These are phyloP conservation scores for Leccinum barrowsii DNA, from an alignment of 768 basidiomycete genomes.

Conservation along the genomic window DNA sequence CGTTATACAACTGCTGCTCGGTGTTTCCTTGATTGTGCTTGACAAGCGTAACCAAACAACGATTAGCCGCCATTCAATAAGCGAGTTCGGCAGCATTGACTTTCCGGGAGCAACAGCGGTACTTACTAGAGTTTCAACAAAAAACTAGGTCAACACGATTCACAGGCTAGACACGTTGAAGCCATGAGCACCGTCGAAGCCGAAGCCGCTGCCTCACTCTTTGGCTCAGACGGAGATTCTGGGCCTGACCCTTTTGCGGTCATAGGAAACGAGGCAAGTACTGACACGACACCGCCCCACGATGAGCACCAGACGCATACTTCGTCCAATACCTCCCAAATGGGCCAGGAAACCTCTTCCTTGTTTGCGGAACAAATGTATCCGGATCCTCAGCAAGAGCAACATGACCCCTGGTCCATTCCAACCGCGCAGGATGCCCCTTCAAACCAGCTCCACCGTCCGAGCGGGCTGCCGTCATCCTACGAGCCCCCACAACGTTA, in stretches of 20 bases:
- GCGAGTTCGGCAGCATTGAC: conserved; percentile 3
- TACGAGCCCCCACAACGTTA: conserved; percentile 31
- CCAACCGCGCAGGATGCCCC: conserved; percentile 19
- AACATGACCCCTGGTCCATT: conserved; percentile 26
- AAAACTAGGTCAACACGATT: conserved; percentile 15
- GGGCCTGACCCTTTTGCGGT: conserved; percentile 62
- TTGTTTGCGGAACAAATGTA: conserved; percentile 37
- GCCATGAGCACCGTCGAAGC: conserved; percentile 68
- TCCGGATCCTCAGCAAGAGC: conserved; percentile 24
- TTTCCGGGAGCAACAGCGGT: background rate
- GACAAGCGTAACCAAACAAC: conserved; percentile 31
- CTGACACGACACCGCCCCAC: conserved; percentile 29
- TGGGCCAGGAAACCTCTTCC: conserved; percentile 38
- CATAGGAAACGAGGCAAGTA: conserved; percentile 40
- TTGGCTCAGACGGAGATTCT: conserved; percentile 59
- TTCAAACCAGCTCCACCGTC: conserved; percentile 13
- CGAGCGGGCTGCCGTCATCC: conserved; percentile 11
- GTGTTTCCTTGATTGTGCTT: background rate
- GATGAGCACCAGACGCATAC: conserved; percentile 22
- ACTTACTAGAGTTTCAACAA: conserved; percentile 2
- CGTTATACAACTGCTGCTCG: background rate
- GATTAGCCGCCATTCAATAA: conserved; percentile 1
- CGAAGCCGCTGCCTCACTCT: conserved; percentile 80
- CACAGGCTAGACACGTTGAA: conserved; percentile 29
- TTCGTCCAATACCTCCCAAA: conserved; percentile 24